phyloP scores from a whole-genome alignment of 352 stramenopile genomes.

The Phytophthora chlamydospora region DNA sequence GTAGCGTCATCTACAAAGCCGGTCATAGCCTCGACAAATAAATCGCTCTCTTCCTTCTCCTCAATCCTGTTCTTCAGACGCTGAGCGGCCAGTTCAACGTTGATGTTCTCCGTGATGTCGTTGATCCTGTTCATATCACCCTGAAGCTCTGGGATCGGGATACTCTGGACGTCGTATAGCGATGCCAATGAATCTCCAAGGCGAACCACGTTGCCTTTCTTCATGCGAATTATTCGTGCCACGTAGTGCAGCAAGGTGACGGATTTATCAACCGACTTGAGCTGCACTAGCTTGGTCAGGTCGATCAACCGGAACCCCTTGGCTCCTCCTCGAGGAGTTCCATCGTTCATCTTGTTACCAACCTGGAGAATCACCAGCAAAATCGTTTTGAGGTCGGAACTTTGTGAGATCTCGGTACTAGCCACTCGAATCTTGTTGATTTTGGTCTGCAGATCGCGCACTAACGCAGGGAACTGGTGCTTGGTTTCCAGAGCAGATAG shows the following conservation, averaged over 20 bases:
- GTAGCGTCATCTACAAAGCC: constrained; percentile 59
- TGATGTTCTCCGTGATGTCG: constrained; percentile 67
- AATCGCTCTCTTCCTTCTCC: constrained; percentile 60
- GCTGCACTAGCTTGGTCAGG: constrained; percentile 70
- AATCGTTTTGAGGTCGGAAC: constrained; percentile 71
- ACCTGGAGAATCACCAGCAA: constrained; percentile 78
- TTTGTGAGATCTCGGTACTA: constrained; percentile 66
- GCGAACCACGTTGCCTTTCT: constrained; percentile 68
- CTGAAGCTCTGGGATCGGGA: constrained; percentile 75
- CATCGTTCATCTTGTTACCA: constrained; percentile 89
- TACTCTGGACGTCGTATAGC: constrained; percentile 80
- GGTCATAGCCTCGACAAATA: constrained; percentile 72
- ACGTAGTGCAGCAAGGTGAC: constrained; percentile 81
- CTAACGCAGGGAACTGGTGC: constrained; percentile 66
- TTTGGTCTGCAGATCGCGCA: constrained; percentile 73
- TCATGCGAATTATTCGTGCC: constrained; percentile 67
- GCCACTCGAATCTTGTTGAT: constrained; percentile 64
- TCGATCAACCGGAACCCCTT: constrained; percentile 75
- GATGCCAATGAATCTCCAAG: constrained; percentile 68
- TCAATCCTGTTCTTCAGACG: constrained; percentile 82
- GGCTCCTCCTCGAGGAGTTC: constrained; percentile 66
- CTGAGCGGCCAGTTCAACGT: constrained; percentile 67
- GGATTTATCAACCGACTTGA: constrained; percentile 67
- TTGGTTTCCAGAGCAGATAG: constrained; percentile 64
- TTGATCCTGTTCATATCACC: constrained; percentile 70